Percentiles rank a stretch among this genome's conserved stretches.
Conservation (phyloP, 495 filamentous ascomycete genomes). For the Clohesyomyces aquaticus region DNA sequence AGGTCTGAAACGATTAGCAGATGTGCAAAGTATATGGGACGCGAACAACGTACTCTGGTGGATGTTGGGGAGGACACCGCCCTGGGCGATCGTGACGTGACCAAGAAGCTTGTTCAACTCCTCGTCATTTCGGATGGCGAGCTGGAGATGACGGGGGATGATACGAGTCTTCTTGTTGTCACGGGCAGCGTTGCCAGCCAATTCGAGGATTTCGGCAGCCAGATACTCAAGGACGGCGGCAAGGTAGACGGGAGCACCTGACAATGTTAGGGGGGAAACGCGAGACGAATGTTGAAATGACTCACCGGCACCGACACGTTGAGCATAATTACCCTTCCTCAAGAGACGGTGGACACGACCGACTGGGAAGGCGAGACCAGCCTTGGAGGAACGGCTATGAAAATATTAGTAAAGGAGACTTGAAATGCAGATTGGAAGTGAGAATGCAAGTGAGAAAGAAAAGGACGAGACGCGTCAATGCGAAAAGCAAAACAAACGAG, state of each 20-base stretch:
- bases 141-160: conserved; percentile 98
- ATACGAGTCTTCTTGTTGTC: conserved; percentile 99
- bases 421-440: conserved; percentile 37
- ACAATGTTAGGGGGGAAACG: conserved; percentile 17
- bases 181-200: conserved; percentile 97
- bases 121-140: conserved; percentile 99
- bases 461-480: conserved; percentile 39
- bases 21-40: conserved; percentile 1
- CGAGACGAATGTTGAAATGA: conserved; percentile 45
- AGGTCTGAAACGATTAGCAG: conserved; percentile 72
- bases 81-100: conserved; percentile 98
- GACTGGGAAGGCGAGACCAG: conserved; percentile 98
- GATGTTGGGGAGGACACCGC: conserved; percentile 98
- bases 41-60: conserved; percentile 79
- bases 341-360: conserved; percentile 99
- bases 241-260: conserved; percentile 88
- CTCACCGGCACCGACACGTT: conserved; percentile 92
- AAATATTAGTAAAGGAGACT: conserved; percentile 20
- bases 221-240: conserved; percentile 98
- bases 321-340: conserved; percentile 99
- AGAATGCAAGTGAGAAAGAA: conserved; percentile 47
- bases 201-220: conserved; percentile 96
- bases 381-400: conserved; percentile 93
- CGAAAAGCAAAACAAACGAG: conserved; percentile 30
- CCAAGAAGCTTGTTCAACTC: conserved; percentile 99